A percentile compares a stretch with the other conserved stretches of the same genome.
phyloP scores from a whole-genome alignment of 345 rosid genomes.

The Lenwebbia sp. region DNA sequence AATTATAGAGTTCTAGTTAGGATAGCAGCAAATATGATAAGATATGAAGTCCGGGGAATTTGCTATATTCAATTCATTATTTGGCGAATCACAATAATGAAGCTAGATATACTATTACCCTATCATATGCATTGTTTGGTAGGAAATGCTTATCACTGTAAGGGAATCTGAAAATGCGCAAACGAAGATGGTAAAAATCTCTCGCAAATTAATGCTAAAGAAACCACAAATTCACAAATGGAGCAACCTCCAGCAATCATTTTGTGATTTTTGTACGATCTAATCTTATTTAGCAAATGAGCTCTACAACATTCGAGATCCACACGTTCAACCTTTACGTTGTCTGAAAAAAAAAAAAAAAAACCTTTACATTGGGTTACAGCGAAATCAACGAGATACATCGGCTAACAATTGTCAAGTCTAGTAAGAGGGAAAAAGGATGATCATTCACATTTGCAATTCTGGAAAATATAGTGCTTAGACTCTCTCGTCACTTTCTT shows the following conservation, averaged over 20 bases:
- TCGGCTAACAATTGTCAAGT: neutral
- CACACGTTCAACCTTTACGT: neutral
- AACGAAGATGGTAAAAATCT: neutral
- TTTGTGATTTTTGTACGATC: neutral
- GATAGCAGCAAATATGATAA: neutral
- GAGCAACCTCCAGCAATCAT: neutral
- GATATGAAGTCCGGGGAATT: neutral
- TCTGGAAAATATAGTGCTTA: fast-evolving
- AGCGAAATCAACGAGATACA: fast-evolving
- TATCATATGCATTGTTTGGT: neutral
- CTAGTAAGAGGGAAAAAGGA: neutral
- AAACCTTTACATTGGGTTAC: neutral
- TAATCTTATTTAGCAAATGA: neutral
- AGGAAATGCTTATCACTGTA: neutral
- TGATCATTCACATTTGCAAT: neutral
- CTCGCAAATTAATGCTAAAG: neutral
- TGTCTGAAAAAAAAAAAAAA: too few species aligned
- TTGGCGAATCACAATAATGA: fast-evolving
- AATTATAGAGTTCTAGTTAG: neutral
- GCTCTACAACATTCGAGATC: neutral
- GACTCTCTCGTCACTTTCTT: neutral
- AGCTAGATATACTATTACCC: neutral
- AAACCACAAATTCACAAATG: too few species aligned
- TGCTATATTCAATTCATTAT: neutral
- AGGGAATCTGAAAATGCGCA: neutral